Evolutionary conservation across 768 basidiomycete genomes (phyloP).

Genomic region (Amanita muscaria): DNA sequence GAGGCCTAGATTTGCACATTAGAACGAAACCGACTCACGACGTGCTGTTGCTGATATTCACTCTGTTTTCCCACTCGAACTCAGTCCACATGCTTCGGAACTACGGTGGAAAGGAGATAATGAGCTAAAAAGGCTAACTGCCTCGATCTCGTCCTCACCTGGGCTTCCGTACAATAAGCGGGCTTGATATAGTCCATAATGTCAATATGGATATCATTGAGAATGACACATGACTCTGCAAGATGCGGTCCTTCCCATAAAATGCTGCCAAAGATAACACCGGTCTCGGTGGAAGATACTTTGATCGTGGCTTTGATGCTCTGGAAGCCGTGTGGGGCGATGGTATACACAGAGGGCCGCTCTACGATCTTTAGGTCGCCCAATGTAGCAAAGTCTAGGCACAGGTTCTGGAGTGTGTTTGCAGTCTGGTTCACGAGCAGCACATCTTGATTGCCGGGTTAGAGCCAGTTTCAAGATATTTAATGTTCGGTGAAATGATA

Average conservation of each 20-base stretch:
- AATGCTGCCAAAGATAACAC: conserved; percentile 96
- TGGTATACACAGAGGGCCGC: conserved; percentile 86
- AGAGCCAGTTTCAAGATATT: neutral
- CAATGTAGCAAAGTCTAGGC: conserved; percentile 93
- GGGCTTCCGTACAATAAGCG: conserved; percentile 89
- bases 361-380: conserved; percentile 97
- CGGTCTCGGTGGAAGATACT: conserved; percentile 96
- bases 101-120: conserved; percentile 26
- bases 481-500: neutral
- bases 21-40: conserved; percentile 40
- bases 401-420: conserved; percentile 92
- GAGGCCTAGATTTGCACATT: no score
- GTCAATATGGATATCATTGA: conserved; percentile 97
- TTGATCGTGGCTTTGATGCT: conserved; percentile 99
- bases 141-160: conserved; percentile 38
- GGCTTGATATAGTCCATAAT: conserved; percentile 99
- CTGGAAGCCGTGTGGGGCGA: conserved; percentile 96
- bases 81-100: conserved; percentile 99
- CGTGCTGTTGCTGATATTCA: conserved; percentile 82
- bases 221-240: conserved; percentile 83
- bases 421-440: conserved; percentile 93
- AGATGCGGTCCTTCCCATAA: conserved; percentile 90
- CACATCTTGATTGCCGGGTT: conserved; percentile 62
- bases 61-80: conserved; percentile 99
- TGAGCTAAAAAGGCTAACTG: neutral